A percentile compares a stretch with the other conserved stretches of the same genome.
Evolutionary conservation across 2,329 filamentous ascomycete species (phyloP).

Genomic region (Phialophora expanda): DNA sequence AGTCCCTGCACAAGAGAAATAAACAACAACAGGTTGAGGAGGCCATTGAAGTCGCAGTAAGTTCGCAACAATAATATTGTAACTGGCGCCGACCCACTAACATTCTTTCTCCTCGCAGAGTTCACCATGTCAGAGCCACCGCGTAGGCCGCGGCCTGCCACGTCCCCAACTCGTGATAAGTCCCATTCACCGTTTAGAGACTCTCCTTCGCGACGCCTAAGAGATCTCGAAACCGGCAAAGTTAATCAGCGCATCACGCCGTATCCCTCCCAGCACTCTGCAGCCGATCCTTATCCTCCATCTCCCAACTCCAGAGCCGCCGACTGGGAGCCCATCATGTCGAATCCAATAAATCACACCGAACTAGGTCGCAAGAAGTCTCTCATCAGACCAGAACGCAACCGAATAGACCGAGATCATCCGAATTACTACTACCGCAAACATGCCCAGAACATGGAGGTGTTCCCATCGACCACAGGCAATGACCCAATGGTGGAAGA

Average conservation of each 20-base stretch:
- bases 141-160: constrained; percentile 66
- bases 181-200: constrained; percentile 67
- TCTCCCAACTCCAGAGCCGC: constrained; percentile 54
- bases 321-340: constrained; percentile 62
- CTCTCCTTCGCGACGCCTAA: constrained; percentile 69
- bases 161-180: constrained; percentile 64
- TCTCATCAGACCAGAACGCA: constrained; percentile 85
- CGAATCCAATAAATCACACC: constrained; percentile 43
- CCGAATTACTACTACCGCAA: constrained; percentile 96
- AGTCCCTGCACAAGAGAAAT: background rate
- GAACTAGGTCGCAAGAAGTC: constrained; percentile 77
- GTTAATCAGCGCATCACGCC: constrained; percentile 49
- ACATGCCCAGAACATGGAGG: constrained; percentile 90
- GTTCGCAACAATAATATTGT: constrained; percentile 20
- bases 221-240: constrained; percentile 70
- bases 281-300: constrained; percentile 35
- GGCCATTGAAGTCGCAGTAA: constrained; percentile 8
- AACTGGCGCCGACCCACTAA: constrained; percentile 23
- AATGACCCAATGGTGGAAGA: constrained; percentile 87
- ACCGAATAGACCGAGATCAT: constrained; percentile 81
- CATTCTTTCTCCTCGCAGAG: constrained; percentile 27
- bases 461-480: constrained; percentile 87
- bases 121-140: constrained; percentile 58
- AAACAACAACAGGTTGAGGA: background rate
- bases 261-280: constrained; percentile 34